phyloP scores from a whole-genome alignment of 73 alveolate genomes.

The Paramecium primaurelia region DNA sequence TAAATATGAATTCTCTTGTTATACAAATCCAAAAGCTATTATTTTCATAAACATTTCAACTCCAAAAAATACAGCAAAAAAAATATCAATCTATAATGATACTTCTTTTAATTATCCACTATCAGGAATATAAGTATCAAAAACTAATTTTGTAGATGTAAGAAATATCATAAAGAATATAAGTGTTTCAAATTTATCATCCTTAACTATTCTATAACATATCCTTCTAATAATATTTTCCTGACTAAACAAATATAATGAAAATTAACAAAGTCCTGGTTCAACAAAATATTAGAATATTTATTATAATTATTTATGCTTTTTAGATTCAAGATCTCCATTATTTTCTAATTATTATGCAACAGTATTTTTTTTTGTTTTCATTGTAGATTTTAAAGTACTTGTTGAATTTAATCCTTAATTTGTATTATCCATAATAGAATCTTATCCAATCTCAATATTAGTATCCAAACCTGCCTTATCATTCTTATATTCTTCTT shows the following conservation, averaged over 20 bases:
- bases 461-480: background rate
- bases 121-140: conserved; percentile 62
- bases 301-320: background rate
- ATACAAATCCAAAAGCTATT: conserved; percentile 76
- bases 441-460: conserved; percentile 9
- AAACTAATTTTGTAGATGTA: conserved; percentile 39
- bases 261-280: background rate
- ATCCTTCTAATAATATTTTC: background rate
- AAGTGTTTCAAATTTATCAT: conserved; percentile 58
- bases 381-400: background rate
- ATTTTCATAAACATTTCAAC: conserved; percentile 70
- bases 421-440: background rate
- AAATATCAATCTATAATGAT: conserved; percentile 9
- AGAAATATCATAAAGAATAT: conserved; percentile 54
- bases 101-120: background rate
- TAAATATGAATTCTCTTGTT: conserved; percentile 71
- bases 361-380: background rate
- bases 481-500: conserved; percentile 50
- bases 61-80: conserved; percentile 57
- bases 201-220: conserved; percentile 36
- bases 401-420: background rate
- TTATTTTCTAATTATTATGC: background rate
- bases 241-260: conserved; percentile 14
- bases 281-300: conserved; percentile 42
- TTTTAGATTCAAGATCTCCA: background rate